Base-by-base conservation (phyloP, 345 rosid genomes). In the Nephelium lappaceum region DNA sequence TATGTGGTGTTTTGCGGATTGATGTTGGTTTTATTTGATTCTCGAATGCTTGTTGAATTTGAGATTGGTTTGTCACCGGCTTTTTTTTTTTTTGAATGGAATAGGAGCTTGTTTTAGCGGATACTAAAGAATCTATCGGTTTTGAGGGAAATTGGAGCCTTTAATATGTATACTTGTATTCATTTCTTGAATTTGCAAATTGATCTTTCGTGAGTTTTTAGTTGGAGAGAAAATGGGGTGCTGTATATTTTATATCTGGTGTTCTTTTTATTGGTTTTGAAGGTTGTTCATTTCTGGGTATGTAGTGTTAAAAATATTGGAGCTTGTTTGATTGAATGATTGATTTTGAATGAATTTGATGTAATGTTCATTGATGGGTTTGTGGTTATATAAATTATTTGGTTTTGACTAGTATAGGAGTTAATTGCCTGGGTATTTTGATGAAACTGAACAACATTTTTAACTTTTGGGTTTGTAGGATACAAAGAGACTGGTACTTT, bases 391-490 rank as follows among this genome's bases (percentile, higher is more conserved):
- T 21, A 25, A 67, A 62, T 72, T 6, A 3, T 41, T 73, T 73
- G 38, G 15, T 62, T 61, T 23, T 42, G 5, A 21, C 51, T 61
- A 53, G 27, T 10, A 9, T 2, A 10, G 15, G 5, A 43, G 42
- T 24, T 62, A 41, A 19, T 55, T 55, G n/a, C 55, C 19, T 61
- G 47, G 61, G 55, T 11, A 61, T 15, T 73, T 24, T 21, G 31
- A 21, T 58, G 12, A 58, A 73, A 38, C n/a, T 58, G n/a, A 73
- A 58, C 15, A 11, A 3, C 38, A 42, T 5, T 43, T 38, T 43
- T 23, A 63, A 21, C 72, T 55, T 71, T 39, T 77, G 79, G 69
- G 76, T 15, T 70, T 60, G 66, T 64, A 27, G 64, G 21, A 61
- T 38, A 65, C 11, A 19, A 21, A 27, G n/a, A 60, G 31, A 43